Conservation (phyloP, 306 rosid species). For the Cucumis hystrix region DNA sequence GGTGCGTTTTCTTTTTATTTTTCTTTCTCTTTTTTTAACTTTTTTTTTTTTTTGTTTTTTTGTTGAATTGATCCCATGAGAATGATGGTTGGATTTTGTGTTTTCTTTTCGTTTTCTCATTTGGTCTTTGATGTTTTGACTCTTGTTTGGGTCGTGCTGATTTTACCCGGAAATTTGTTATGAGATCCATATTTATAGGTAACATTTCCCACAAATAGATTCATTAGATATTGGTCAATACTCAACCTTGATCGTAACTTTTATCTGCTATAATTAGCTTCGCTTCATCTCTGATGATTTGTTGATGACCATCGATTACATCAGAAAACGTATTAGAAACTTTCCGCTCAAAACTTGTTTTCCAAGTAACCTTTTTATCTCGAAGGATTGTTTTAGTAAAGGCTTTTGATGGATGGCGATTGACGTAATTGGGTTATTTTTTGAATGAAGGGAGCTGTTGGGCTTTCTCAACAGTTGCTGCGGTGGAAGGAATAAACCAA, state of each 20-base stretch:
- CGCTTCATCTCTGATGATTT: background rate
- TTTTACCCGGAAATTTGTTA: conserved; percentile 3
- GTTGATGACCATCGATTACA: background rate
- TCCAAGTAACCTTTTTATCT: background rate
- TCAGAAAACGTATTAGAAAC: background rate
- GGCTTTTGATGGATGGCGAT: background rate
- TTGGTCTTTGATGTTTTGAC: background rate
- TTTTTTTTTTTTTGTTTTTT: background rate
- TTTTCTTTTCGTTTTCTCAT: background rate
- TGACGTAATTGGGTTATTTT: background rate
- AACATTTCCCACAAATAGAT: background rate
- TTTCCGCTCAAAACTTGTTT: background rate
- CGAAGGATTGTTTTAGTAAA: background rate
- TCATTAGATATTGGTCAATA: background rate
- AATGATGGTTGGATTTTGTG: background rate
- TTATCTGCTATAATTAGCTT: background rate
- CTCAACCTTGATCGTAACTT: background rate
- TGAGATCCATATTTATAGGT: background rate
- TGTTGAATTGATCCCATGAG: background rate
- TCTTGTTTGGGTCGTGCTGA: background rate
- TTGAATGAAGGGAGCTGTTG: conserved; percentile 82
- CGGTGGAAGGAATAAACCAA: conserved; percentile 73
- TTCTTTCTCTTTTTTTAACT: background rate
- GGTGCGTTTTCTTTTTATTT: conserved; percentile 27
- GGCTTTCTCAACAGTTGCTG: conserved; percentile 82